phyloP scores from a whole-genome alignment of 495 filamentous ascomycete genomes.

The Lineolata rhizophorae region DNA sequence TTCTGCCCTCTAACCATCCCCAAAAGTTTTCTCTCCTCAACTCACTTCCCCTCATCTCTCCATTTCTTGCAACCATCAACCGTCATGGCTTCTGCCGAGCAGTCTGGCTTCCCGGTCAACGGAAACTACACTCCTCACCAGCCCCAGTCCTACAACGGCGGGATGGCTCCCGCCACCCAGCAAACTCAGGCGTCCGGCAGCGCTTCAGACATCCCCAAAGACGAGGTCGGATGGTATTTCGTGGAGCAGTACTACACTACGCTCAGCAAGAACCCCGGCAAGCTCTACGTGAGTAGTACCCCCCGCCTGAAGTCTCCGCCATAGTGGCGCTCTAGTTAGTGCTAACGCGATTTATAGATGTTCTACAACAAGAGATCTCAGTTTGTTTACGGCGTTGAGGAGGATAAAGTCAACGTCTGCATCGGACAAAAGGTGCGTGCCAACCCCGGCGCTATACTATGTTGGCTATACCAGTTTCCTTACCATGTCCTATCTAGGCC shows the following conservation, averaged over 20 bases:
- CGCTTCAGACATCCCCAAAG: constrained; percentile 12
- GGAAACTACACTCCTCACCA: constrained; percentile 20
- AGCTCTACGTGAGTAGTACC: constrained; percentile 72
- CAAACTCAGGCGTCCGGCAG: constrained; percentile 4
- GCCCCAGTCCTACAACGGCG: constrained; percentile 9
- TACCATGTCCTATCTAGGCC: constrained; percentile 26
- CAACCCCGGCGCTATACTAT: neutral
- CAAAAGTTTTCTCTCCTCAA: no score
- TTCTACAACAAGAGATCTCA: constrained; percentile 27
- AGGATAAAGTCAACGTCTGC: constrained; percentile 60
- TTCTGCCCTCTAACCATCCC: no score
- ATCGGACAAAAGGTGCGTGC: constrained; percentile 60
- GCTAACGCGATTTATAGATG: constrained; percentile 13
- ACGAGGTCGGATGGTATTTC: constrained; percentile 97
- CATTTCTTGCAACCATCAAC: no score
- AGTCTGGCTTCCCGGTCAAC: constrained; percentile 17
- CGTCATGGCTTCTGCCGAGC: no score
- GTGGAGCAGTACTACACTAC: constrained; percentile 99
- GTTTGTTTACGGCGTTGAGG: constrained; percentile 38
- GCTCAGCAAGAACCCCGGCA: constrained; percentile 79
- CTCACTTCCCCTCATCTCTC: no score
- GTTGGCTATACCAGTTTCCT: constrained; percentile 2
- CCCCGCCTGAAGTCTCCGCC: neutral
- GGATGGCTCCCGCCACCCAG: constrained; percentile 5
- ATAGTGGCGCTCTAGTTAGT: constrained; percentile 2